Percentiles rank a stretch among this genome's conserved stretches.
Evolutionary conservation across 148 eudicot species (phyloP).

Genomic region (Camellia lanceoleosa): DNA sequence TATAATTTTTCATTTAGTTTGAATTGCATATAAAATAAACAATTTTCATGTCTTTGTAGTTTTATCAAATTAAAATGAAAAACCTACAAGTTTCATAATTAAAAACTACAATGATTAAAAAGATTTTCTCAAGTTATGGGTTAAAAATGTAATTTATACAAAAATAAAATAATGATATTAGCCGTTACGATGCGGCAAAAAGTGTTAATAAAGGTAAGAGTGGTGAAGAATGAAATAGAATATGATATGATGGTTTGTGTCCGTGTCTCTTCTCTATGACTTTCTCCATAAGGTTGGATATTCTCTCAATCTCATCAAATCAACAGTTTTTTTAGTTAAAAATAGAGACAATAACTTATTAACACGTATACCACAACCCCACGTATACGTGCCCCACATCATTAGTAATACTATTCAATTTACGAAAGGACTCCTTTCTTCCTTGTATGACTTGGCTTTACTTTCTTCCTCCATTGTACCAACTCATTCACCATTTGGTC

Average conservation of each 20-base stretch:
- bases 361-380: conserved; percentile 16
- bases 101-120: too few species aligned
- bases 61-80: too few species aligned
- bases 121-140: background rate
- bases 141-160: background rate
- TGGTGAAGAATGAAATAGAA: background rate
- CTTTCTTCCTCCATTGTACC: conserved; percentile 14
- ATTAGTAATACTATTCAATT: conserved; percentile 4
- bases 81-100: too few species aligned
- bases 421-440: background rate
- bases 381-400: conserved; percentile 21
- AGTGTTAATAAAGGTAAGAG: background rate
- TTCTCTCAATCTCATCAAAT: background rate
- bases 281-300: too few species aligned
- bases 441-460: conserved; percentile 18
- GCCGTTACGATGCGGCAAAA: background rate
- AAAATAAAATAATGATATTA: too few species aligned
- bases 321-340: background rate
- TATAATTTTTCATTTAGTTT: too few species aligned
- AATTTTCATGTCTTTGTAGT: too few species aligned
- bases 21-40: too few species aligned
- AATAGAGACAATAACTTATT: background rate
- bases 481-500: background rate
- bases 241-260: background rate
- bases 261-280: background rate